Evolutionary conservation across 192 early-diverging fungal species (phyloP).

Genomic region (Backusella psychrophila): DNA sequence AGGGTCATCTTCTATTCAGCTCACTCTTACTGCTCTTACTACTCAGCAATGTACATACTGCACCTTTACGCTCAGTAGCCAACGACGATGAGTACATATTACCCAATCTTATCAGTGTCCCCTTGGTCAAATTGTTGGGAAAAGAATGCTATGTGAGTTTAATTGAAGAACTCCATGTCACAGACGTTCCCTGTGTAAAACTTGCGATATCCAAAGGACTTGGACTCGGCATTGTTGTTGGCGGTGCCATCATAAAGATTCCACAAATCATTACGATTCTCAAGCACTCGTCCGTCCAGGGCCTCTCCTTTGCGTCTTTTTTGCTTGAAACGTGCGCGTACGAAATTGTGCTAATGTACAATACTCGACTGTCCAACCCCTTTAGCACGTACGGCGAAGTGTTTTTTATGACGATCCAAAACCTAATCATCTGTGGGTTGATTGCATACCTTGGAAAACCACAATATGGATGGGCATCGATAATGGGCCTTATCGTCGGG

Average conservation of each 20-base stretch:
- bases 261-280: slow-evolving; percentile 96
- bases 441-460: slow-evolving; percentile 51
- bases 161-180: slow-evolving; percentile 67
- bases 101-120: slow-evolving; percentile 59
- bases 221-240: slow-evolving; percentile 88
- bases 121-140: slow-evolving; percentile 72
- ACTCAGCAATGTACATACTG: not conserved
- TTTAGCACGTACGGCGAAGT: slow-evolving; percentile 89
- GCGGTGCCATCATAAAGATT: slow-evolving; percentile 87
- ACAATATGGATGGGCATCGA: slow-evolving; percentile 39
- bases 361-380: slow-evolving; percentile 75
- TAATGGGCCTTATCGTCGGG: slow-evolving; percentile 33
- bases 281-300: slow-evolving; percentile 61
- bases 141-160: slow-evolving; percentile 73
- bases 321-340: slow-evolving; percentile 83
- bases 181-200: slow-evolving; percentile 71
- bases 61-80: not conserved
- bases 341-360: slow-evolving; percentile 83
- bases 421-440: slow-evolving; percentile 73
- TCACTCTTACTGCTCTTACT: not conserved
- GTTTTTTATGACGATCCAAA: slow-evolving; percentile 82
- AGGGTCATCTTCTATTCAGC: not conserved
- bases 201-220: slow-evolving; percentile 88
- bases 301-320: slow-evolving; percentile 79
- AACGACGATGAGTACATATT: slow-evolving; percentile 20